Evolutionary conservation across 2,329 filamentous ascomycete species (phyloP), one percentile per base, ranked within the genome.

Genomic region (Fusarium sp.): DNA sequence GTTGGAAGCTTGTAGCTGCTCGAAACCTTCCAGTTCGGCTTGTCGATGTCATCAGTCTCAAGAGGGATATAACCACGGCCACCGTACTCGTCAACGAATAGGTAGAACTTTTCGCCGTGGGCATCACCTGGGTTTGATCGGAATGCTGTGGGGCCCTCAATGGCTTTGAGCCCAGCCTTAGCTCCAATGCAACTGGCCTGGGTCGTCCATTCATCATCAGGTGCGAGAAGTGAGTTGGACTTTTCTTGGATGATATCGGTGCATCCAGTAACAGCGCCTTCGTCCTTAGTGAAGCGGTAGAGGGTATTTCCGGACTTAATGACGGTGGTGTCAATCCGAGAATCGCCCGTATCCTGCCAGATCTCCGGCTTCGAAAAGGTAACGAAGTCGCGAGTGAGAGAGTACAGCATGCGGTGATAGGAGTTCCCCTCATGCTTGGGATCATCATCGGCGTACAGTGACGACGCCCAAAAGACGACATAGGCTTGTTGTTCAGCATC

Each of bases 211-310:
- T 80, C 81, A 1, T 80, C 74, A 0, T 88, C 77, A 0, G 80
- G 81, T 0, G 83, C 84, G 4, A 84, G 83, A 4, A 89, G 77
- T 1, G 79, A 80, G 1, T 79, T 65, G 0, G 87, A 88, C 35
- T 83, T 83, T 71, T 89, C 88, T 68, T 89, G 84, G 22, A 90
- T 89, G 27, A 89, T 89, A 50, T 90, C 88, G 3, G 80, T 81
- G 74, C 88, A 90, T 2, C 88, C 88, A 0, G 87, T 88, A 6
- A 79, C 82, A 2, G 82, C 85, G 0, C 86, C 87, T 65, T 89
- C 88, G 47, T 89, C 88, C 66, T 90, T 89, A 20, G 87, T 89
- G 74, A 89, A 90, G 11, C 88, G 86, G 74, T 88, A 87, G 76
- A 86, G 89, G 0, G 77, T 78, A 13, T 78, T 77, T 2, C 81